Evolutionary conservation across 176 grass and related monocot genomes (phyloP), one percentile per base, ranked within the genome.

Genomic region (maize (Zea mays)): DNA sequence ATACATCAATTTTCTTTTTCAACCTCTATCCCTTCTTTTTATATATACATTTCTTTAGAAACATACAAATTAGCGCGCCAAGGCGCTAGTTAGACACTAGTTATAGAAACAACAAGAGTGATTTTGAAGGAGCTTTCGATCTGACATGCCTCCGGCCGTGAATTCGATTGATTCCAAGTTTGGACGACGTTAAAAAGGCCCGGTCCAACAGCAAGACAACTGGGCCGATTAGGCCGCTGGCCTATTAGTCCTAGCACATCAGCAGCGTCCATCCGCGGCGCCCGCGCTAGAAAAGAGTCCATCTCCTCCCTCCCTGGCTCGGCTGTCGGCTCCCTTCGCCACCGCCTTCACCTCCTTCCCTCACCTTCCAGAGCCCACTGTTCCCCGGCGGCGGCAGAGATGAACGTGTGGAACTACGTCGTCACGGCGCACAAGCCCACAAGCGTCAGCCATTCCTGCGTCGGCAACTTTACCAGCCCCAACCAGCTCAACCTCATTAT

Each of bases 371-470:
- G 17, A 71, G 35, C 34, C 76, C 47, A 43, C 63, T 54, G 62
- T 5, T 49, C 36, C 17, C 76, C 76, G 62, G 62, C 57, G 76
- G 65, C 57, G 33, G 75, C 82, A 60, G 69, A 63, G 83, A 99
- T 99, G 96, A 99, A 92, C 90, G 82, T 92, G n/a, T 99, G 96
- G 96, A 99, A 95, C 92, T 95, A 99, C 81, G 96, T 95, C 21
- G 96, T 95, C 10, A 93, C 96, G 86, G 96, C 96, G 71, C 96
- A 95, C 78, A 99, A 95, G 92, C 96, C 96, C 20, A 99, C 96
- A 56, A 99, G 85, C 90, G 96, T 99, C 81, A 95, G 83, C 63
- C 90, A 95, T 88, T 99, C 96, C 73, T 99, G 96, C 73, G 92
- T 99, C 62, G 96, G 96, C 51, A 92, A 99, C 92, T 99, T 99